Evolutionary conservation across 768 basidiomycete species (phyloP).

Genomic region (Lactarius akahatsu): DNA sequence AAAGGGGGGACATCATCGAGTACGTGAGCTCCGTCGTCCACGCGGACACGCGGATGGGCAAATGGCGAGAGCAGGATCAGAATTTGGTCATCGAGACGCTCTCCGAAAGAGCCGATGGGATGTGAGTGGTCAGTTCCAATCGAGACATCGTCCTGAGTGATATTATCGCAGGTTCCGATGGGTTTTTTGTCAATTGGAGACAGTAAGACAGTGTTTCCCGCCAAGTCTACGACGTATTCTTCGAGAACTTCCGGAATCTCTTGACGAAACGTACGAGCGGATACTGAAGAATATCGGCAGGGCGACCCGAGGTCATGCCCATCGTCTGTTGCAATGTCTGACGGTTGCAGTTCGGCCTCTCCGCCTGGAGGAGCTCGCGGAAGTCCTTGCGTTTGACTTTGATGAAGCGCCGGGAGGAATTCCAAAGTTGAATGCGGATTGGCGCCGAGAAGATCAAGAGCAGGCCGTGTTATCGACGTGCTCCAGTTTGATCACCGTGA

Average conservation of each 20-base stretch:
- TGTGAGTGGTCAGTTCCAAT: not conserved
- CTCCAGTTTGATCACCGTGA: slow-evolving; percentile 1
- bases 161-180: not conserved
- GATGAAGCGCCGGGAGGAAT: not conserved
- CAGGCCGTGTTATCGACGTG: not conserved
- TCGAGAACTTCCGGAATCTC: not conserved
- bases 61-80: not conserved
- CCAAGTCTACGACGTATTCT: not conserved
- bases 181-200: not conserved
- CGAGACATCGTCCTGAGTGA: accelerated
- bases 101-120: not conserved
- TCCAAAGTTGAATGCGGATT: not conserved
- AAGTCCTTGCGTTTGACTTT: slow-evolving; percentile 5
- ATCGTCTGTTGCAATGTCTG: not conserved
- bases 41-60: not conserved
- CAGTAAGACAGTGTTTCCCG: not conserved
- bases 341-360: not conserved
- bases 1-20: not conserved
- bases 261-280: slow-evolving; percentile 4
- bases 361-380: not conserved
- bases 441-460: not conserved
- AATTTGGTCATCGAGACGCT: not conserved
- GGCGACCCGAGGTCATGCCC: not conserved
- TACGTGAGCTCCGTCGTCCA: not conserved
- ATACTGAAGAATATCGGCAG: not conserved